Conservation (phyloP, 805 yeast species). For the Saccharomycopsis microspora region DNA sequence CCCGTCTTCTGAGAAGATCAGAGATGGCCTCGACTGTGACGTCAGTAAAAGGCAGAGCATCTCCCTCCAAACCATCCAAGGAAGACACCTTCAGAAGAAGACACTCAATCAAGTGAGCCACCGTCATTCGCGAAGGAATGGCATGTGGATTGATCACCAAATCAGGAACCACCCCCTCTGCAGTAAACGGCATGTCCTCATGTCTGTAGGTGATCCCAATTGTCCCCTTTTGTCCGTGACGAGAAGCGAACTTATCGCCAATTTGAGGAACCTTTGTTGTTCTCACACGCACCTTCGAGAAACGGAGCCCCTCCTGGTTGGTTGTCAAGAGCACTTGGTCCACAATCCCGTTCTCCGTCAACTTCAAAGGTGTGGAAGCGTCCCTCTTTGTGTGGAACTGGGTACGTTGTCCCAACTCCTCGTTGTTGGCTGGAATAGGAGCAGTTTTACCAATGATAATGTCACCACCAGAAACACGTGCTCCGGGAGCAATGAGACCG, state of each 20-base stretch:
- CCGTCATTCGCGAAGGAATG: conserved; percentile 99
- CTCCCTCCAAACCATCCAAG: conserved; percentile 94
- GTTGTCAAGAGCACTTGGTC: conserved; percentile 96
- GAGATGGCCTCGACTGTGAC: conserved; percentile 97
- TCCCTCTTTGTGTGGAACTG: conserved; percentile 97
- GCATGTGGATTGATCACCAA: conserved; percentile 98
- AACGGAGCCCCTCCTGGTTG: conserved; percentile 95
- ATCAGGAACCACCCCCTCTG: conserved; percentile 96
- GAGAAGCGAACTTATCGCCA: conserved; percentile 98
- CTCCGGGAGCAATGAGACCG: conserved; percentile 97
- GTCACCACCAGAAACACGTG: conserved; percentile 97
- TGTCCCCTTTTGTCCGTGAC: conserved; percentile 99
- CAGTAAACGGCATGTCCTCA: conserved; percentile 97
- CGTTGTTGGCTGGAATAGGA: conserved; percentile 98
- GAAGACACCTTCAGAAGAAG: conserved; percentile 90
- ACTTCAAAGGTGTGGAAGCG: conserved; percentile 94
- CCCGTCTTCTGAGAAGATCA: conserved; percentile 82
- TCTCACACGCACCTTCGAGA: conserved; percentile 97
- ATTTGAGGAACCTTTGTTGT: conserved; percentile 97
- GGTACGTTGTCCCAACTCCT: conserved; percentile 97
- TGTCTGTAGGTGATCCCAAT: conserved; percentile 98
- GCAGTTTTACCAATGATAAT: conserved; percentile 98
- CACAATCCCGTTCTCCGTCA: conserved; percentile 96
- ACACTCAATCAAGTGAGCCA: conserved; percentile 98
- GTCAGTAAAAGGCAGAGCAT: conserved; percentile 97